Conservation (phyloP, 1,139 yeast genomes). For the Hansenula lynferdii region DNA sequence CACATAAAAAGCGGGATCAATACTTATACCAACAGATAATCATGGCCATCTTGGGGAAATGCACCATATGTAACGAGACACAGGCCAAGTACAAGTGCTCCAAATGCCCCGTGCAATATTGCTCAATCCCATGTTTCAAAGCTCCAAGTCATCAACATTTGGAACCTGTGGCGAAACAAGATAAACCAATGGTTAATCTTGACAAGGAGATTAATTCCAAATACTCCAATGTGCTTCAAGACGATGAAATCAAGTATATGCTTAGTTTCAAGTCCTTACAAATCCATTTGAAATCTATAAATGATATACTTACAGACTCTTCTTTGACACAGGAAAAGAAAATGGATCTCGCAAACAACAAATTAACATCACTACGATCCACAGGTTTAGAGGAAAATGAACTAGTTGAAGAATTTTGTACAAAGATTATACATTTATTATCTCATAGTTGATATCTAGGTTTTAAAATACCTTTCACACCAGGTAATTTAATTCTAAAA, state of each 20-base stretch:
- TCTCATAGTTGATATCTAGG: constrained; percentile 7
- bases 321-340: constrained; percentile 38
- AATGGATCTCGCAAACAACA: constrained; percentile 42
- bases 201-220: constrained; percentile 14
- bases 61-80: constrained; percentile 40
- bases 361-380: constrained; percentile 40
- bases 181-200: not conserved
- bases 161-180: constrained; percentile 4
- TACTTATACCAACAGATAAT: not conserved
- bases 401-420: constrained; percentile 49
- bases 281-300: constrained; percentile 37
- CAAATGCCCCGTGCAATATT: constrained; percentile 41
- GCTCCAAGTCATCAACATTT: constrained; percentile 34
- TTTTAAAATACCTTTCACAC: constrained; percentile 22
- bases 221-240: constrained; percentile 25
- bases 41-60: constrained; percentile 19
- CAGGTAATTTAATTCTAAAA: constrained; percentile 33
- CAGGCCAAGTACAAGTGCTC: constrained; percentile 61
- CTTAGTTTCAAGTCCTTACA: constrained; percentile 41
- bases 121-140: constrained; percentile 59
- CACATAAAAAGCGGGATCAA: too few relatives aligned
- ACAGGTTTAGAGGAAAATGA: constrained; percentile 53
- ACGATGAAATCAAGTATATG: constrained; percentile 33
- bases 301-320: constrained; percentile 36
- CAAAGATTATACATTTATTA: constrained; percentile 7